phyloP scores from a whole-genome alignment of 2,329 filamentous ascomycete species.

The Clonostachys solani region DNA sequence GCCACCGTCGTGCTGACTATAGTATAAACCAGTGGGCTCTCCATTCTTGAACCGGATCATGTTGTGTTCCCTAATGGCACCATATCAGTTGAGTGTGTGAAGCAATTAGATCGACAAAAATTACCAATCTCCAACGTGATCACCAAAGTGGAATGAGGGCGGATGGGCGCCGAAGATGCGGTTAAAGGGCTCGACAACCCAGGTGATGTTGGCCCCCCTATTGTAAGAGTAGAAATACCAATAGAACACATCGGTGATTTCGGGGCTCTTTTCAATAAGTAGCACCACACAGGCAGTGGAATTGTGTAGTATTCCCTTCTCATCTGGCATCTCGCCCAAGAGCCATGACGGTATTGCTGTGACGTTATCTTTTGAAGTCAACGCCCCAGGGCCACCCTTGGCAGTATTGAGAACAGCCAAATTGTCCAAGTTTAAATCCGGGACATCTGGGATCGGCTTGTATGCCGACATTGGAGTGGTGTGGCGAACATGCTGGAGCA shows the following conservation, averaged over 20 bases:
- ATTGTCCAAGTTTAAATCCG: slow-evolving; percentile 16
- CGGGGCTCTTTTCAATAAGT: slow-evolving; percentile 10
- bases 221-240: slow-evolving; percentile 26
- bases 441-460: slow-evolving; percentile 8
- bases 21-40: slow-evolving; percentile 16
- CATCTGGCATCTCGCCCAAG: slow-evolving; percentile 13
- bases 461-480: slow-evolving; percentile 13
- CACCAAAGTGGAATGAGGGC: slow-evolving; percentile 12
- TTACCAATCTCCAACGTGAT: slow-evolving; percentile 18
- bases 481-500: slow-evolving; percentile 19
- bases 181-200: slow-evolving; percentile 16
- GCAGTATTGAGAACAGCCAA: slow-evolving; percentile 14
- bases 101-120: background rate
- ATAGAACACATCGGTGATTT: slow-evolving; percentile 18
- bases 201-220: slow-evolving; percentile 16
- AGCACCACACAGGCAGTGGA: slow-evolving; percentile 19
- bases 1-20: slow-evolving; percentile 17
- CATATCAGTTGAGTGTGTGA: background rate
- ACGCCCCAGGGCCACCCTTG: slow-evolving; percentile 8
- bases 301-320: slow-evolving; percentile 10
- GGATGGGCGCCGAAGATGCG: slow-evolving; percentile 9
- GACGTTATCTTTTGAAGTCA: slow-evolving; percentile 17
- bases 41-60: slow-evolving; percentile 20
- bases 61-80: slow-evolving; percentile 19
- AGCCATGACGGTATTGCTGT: slow-evolving; percentile 14